phyloP scores from a whole-genome alignment of 2,329 filamentous ascomycete genomes.

The Penicillium rolfsii region DNA sequence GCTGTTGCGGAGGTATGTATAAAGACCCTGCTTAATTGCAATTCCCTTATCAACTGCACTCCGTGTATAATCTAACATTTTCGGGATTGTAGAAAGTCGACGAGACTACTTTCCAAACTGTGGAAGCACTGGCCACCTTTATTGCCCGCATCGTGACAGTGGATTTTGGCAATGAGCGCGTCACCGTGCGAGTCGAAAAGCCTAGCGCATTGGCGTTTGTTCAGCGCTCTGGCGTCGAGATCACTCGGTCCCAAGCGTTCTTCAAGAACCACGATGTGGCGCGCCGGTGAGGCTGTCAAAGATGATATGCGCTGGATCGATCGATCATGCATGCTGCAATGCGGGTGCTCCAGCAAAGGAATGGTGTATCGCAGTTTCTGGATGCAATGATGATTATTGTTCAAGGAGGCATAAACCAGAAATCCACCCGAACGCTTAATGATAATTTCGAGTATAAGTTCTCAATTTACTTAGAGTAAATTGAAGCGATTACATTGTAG shows the following conservation, averaged over 20 bases:
- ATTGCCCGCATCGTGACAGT: constrained; percentile 52
- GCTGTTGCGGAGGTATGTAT: constrained; percentile 44
- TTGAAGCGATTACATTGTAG: not conserved
- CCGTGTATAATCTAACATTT: not conserved
- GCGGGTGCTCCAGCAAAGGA: constrained; percentile 1
- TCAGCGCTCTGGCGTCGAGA: constrained; percentile 52
- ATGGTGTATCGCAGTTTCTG: not conserved
- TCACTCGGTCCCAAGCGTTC: constrained; percentile 51
- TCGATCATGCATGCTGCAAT: constrained; percentile 2
- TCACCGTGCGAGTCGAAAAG: constrained; percentile 55
- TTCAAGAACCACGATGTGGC: constrained; percentile 37
- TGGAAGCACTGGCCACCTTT: constrained; percentile 55
- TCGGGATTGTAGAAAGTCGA: constrained; percentile 46
- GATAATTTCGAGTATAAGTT: not conserved
- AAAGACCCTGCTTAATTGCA: not conserved
- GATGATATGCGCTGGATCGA: constrained; percentile 2
- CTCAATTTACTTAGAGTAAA: not conserved
- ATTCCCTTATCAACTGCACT: not conserved
- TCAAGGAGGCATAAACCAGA: not conserved
- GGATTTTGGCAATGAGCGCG: constrained; percentile 49
- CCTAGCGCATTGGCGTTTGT: constrained; percentile 56
- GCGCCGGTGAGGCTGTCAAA: constrained; percentile 18
- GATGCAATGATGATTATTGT: not conserved
- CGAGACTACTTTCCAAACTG: constrained; percentile 53
- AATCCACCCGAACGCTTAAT: not conserved